Evolutionary conservation across 495 filamentous ascomycete species (phyloP), one percentile per base, ranked within the genome.

Genomic region (Penicillium herquei): DNA sequence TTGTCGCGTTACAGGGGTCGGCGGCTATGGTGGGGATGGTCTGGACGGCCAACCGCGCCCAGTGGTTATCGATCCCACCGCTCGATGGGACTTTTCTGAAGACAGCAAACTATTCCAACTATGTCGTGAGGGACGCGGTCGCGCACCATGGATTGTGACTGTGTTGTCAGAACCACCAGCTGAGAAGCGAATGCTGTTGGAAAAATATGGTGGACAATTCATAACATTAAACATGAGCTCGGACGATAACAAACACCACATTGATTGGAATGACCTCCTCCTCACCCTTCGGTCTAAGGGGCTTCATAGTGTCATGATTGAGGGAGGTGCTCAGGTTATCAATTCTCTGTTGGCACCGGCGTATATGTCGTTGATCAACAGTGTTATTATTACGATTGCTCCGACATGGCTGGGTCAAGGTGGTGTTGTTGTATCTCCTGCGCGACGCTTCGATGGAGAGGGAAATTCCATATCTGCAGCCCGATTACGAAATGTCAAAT

Each of bases 341-440:
- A 90, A 90, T 58, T 83, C 85, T 12, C 73, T 96, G 1, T 74
- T 96, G 7, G 76, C 79, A 35, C 83, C 87, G 39, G 54, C 69
- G 3, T 67, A 44, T 9, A 70, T 68, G 62, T 53, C 59, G 30
- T 66, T 92, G n/a, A 73, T 96, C 35, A 76, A 85, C 55, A 82
- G 82, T n/a, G 84, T 96, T 17, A 86, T 96, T 63, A 74, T 96
- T 31, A 96, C 92, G 0, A 84, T 96, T 62, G 91, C 92, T 3
- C 92, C 92, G 1, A 88, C 83, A 3, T 96, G 88, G 84, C 70
- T 96, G 13, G 92, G 92, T 5, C 71, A 79, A 55, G 90, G 89
- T 3, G 90, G 91, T 1, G 89, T 95, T 14, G 79, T 82, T 16
- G 87, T 95, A 2, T 82, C 78, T 40, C 90, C 87, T 26, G 64